Evolutionary conservation across 2,329 filamentous ascomycete genomes (phyloP).

Genomic region (Xylariaceae sp.): DNA sequence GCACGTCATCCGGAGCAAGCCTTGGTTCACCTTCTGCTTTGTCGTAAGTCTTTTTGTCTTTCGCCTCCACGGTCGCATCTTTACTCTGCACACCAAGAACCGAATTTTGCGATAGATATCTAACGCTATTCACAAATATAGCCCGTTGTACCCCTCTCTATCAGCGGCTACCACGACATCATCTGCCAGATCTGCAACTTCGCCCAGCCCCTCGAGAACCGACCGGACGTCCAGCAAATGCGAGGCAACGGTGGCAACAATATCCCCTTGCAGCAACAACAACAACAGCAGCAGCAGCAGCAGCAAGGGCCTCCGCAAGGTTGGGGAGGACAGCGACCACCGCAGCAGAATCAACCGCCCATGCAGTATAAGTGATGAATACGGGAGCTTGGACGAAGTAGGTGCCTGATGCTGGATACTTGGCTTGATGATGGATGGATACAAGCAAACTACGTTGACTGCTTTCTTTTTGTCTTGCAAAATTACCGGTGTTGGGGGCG

Average conservation of each 20-base stretch:
- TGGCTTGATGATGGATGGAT: too few relatives aligned
- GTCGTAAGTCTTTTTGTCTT: slow-evolving; percentile 45
- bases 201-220: slow-evolving; percentile 59
- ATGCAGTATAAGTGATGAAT: slow-evolving; percentile 28
- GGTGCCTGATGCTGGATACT: too few relatives aligned
- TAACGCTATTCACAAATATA: slow-evolving; percentile 28
- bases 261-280: slow-evolving; percentile 35
- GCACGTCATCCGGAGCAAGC: slow-evolving; percentile 58
- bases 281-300: slow-evolving; percentile 23
- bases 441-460: too few relatives aligned
- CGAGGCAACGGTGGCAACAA: slow-evolving; percentile 36
- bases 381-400: too few relatives aligned
- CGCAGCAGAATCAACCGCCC: slow-evolving; percentile 20
- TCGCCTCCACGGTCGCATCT: background rate
- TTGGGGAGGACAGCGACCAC: slow-evolving; percentile 17
- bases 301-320: slow-evolving; percentile 24
- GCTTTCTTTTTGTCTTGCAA: too few relatives aligned
- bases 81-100: background rate
- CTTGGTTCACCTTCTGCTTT: slow-evolving; percentile 80
- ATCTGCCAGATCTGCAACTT: slow-evolving; percentile 74
- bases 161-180: slow-evolving; percentile 65
- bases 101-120: too few relatives aligned
- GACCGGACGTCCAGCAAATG: slow-evolving; percentile 54
- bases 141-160: slow-evolving; percentile 68
- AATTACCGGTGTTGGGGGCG: too few relatives aligned